Conservation (phyloP, 1,284 basidiomycete species). For the Spongispora temasekensis region DNA sequence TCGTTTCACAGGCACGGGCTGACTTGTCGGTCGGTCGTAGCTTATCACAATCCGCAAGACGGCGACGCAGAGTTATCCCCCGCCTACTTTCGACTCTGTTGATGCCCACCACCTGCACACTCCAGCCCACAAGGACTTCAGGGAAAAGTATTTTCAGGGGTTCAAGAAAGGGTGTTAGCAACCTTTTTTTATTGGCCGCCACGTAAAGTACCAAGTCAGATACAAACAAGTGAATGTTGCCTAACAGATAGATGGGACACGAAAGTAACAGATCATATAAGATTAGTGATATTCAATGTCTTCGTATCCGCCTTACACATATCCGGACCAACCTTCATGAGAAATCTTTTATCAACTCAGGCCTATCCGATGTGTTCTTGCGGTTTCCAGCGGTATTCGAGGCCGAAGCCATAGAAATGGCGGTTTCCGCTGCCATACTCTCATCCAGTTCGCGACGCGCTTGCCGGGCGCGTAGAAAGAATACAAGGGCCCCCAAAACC, state of each 20-base stretch:
- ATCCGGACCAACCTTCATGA: background rate
- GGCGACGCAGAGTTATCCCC: slow-evolving; percentile 47
- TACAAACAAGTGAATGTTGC: too few species aligned
- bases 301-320: background rate
- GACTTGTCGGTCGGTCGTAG: slow-evolving; percentile 41
- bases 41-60: slow-evolving; percentile 88
- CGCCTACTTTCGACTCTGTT: slow-evolving; percentile 49
- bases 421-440: slow-evolving; percentile 24
- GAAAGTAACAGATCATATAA: too few species aligned
- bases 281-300: background rate
- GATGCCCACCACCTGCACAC: slow-evolving; percentile 38
- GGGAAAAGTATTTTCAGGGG: slow-evolving; percentile 80
- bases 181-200: background rate
- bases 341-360: background rate
- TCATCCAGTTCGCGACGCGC: slow-evolving; percentile 61
- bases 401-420: background rate
- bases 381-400: background rate
- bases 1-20: background rate
- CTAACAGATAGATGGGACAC: too few species aligned
- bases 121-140: slow-evolving; percentile 78
- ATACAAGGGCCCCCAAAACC: slow-evolving; percentile 40
- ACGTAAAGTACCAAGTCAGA: background rate
- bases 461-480: slow-evolving; percentile 59
- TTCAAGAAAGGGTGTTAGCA: slow-evolving; percentile 50
- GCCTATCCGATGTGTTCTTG: background rate